Evolutionary conservation across 139 green algal species (phyloP), one percentile per base, ranked within the genome.

Genomic region (Monoraphidium neglectum): DNA sequence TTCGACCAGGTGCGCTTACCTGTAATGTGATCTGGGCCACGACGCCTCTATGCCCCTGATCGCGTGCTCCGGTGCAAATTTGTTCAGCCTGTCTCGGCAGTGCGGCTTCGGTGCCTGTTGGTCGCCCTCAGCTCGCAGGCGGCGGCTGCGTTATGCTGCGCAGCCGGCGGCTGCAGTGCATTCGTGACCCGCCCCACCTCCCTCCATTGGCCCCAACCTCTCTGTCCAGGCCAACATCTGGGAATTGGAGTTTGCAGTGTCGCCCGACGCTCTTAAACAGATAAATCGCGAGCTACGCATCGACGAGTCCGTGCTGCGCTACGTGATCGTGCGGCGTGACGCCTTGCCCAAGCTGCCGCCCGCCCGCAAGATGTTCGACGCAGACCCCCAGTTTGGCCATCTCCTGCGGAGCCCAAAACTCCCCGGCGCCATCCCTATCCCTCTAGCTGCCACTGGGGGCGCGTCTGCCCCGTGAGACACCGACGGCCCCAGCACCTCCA

Each of bases 201-300:
- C n/a, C n/a, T n/a, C n/a, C n/a, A n/a, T n/a, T n/a, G n/a, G n/a
- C n/a, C n/a, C n/a, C n/a, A n/a, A n/a, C n/a, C n/a, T n/a, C n/a
- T n/a, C n/a, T n/a, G n/a, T n/a, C 26, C 84, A 95, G 86, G 90
- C 92, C 0, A 70, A 83, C 24, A 90, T 96, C 37, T 95, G 92
- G 89, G 89, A 96, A 60, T 74, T 96, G n/a, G 86, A 87, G 46
- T 97, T 97, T 68, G 78, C 87, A 1, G 77, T 83, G 4, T 73
- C 30, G 0, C 76, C 88, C 0, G 35, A 82, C 3, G 74, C 65
- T 1, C 61, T 95, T 0, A 23, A 53, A 2, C 82, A 91, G 5
- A 35, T 97, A 1, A 70, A 94, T 23, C 82, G 88, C 53, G 77
- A 85, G 33, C 82, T 97, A 32, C 77, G 86, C 33, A 63, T 94